Evolutionary conservation across 768 basidiomycete genomes (phyloP).

Genomic region (Gloeostereum incarnatum): DNA sequence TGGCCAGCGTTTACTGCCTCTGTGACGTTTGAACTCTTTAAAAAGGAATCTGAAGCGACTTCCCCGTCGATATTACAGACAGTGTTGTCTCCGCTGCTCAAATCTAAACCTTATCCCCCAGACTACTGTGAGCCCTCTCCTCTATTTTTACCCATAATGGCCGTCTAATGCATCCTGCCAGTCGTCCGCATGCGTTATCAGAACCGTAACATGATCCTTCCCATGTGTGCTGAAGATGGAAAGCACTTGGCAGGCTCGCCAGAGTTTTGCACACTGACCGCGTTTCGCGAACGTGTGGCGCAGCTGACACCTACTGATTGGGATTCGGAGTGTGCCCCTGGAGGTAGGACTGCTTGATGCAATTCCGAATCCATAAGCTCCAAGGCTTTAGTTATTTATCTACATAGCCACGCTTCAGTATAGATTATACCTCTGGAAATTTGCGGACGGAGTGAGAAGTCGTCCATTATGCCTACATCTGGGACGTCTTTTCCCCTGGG

Average conservation of each 20-base stretch:
- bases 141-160: background rate
- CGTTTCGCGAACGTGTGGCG: conserved; percentile 51
- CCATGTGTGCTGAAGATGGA: conserved; percentile 54
- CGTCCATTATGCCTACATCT: too few relatives aligned
- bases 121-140: conserved; percentile 32
- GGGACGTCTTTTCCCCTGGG: too few relatives aligned
- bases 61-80: conserved; percentile 22
- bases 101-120: conserved; percentile 13
- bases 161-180: conserved; percentile 13
- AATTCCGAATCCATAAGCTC: too few relatives aligned
- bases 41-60: conserved; percentile 15
- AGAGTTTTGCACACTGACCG: conserved; percentile 63
- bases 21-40: conserved; percentile 69
- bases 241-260: conserved; percentile 63
- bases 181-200: conserved; percentile 74
- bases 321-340: conserved; percentile 50
- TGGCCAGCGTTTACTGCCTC: conserved; percentile 75
- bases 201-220: conserved; percentile 53
- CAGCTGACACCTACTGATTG: conserved; percentile 62
- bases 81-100: conserved; percentile 30
- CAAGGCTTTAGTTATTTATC: too few relatives aligned
- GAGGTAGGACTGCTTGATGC: conserved; percentile 17
- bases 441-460: too few relatives aligned
- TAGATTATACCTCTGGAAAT: too few relatives aligned
- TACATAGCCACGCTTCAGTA: too few relatives aligned